phyloP scores from a whole-genome alignment of 306 rosid genomes.

The Vigna trinervia region DNA sequence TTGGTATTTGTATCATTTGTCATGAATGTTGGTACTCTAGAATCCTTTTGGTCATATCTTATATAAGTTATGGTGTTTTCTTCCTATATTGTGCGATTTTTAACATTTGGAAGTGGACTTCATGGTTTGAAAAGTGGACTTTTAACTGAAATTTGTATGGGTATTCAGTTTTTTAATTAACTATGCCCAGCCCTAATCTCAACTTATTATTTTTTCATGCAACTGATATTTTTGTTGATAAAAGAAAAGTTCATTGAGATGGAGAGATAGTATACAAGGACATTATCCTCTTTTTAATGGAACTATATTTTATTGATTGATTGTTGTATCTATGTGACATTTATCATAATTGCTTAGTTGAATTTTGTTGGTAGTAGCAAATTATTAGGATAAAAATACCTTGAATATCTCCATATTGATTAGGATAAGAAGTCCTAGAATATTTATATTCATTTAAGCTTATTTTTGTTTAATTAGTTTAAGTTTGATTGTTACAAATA shows the following conservation, averaged over 20 bases:
- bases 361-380: too few species aligned
- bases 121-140: background rate
- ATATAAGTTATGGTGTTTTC: background rate
- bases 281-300: background rate
- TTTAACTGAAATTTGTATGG: background rate
- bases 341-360: conserved; percentile 3
- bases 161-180: background rate
- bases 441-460: too few species aligned
- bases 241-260: background rate
- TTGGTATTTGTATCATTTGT: background rate
- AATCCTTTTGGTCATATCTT: conserved; percentile 26
- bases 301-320: conserved; percentile 1
- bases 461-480: too few species aligned
- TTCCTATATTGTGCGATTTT: conserved; percentile 41
- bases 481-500: too few species aligned
- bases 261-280: background rate
- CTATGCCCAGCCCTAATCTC: too few species aligned
- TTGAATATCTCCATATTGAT: too few species aligned
- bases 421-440: too few species aligned
- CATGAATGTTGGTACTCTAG: background rate
- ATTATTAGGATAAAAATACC: too few species aligned
- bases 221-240: background rate
- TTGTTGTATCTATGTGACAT: conserved; percentile 15
- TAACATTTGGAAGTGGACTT: conserved; percentile 13
- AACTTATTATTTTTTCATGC: background rate